Conservation (phyloP, 2,329 filamentous ascomycete genomes). For the Xylaria multiplex region DNA sequence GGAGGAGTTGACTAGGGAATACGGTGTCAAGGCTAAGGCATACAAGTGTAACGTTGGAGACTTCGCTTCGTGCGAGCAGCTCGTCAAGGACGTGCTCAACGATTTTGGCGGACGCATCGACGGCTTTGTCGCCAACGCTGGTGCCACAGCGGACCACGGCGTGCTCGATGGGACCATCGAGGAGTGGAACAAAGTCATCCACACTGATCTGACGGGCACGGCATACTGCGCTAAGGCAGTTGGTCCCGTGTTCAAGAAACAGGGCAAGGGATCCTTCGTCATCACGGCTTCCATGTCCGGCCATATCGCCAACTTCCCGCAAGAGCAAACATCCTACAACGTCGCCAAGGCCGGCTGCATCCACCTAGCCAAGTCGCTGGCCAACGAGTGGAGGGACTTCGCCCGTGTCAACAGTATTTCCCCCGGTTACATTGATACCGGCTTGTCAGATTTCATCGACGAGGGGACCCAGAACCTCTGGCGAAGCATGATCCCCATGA, state of each 20-base stretch:
- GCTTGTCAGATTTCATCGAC: slow-evolving; percentile 57
- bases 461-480: slow-evolving; percentile 48
- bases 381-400: slow-evolving; percentile 72
- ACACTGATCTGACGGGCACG: slow-evolving; percentile 70
- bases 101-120: slow-evolving; percentile 81
- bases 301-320: slow-evolving; percentile 73
- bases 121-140: slow-evolving; percentile 79
- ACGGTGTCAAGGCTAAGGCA: slow-evolving; percentile 73
- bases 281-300: slow-evolving; percentile 74
- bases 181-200: slow-evolving; percentile 68
- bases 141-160: slow-evolving; percentile 66
- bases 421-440: slow-evolving; percentile 66
- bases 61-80: slow-evolving; percentile 60
- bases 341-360: slow-evolving; percentile 64
- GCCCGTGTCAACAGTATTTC: slow-evolving; percentile 70
- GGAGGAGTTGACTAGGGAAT: slow-evolving; percentile 70
- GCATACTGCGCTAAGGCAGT: slow-evolving; percentile 73
- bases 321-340: slow-evolving; percentile 71
- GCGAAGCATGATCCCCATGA: slow-evolving; percentile 49
- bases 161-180: slow-evolving; percentile 65
- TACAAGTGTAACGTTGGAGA: slow-evolving; percentile 69
- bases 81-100: slow-evolving; percentile 70
- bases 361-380: slow-evolving; percentile 54
- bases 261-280: slow-evolving; percentile 70
- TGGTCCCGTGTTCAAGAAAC: slow-evolving; percentile 67